A percentile compares a stretch with the other conserved stretches of the same genome.
phyloP scores from a whole-genome alignment of 169 alveolate genomes.

The Sarcocystis neurona region DNA sequence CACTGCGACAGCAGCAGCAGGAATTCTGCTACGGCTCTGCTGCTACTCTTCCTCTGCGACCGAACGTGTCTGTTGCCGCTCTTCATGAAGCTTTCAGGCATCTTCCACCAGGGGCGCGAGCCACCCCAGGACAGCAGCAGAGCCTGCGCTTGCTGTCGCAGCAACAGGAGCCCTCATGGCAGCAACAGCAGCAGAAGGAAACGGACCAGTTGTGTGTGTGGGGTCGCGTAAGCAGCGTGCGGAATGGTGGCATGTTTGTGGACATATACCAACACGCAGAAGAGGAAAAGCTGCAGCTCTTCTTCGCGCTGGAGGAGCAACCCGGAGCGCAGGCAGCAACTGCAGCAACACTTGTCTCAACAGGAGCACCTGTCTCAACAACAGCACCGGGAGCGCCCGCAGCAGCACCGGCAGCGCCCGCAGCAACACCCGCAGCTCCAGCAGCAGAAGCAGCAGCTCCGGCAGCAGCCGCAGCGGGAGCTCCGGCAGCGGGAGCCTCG shows the following conservation, averaged over 20 bases:
- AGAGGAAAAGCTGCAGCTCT: conserved; percentile 27
- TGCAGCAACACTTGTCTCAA: too few species aligned
- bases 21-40: background rate
- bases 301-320: background rate
- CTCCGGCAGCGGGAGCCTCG: too few species aligned
- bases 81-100: background rate
- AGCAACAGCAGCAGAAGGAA: background rate
- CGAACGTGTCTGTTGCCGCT: too few species aligned
- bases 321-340: too few species aligned
- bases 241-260: conserved; percentile 71
- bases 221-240: conserved; percentile 66
- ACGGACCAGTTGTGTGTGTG: background rate
- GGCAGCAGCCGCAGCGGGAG: background rate
- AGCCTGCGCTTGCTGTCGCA: background rate
- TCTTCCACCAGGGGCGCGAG: background rate
- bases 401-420: too few species aligned
- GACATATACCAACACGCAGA: conserved; percentile 63
- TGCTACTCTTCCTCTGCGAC: background rate
- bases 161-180: background rate
- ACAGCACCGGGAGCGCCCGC: too few species aligned
- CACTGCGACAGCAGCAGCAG: conserved; percentile 14
- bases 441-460: background rate
- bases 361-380: too few species aligned
- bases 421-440: too few species aligned
- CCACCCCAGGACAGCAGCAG: background rate